Percentiles rank a stretch among this genome's conserved stretches.
phyloP scores from a whole-genome alignment of 2,329 filamentous ascomycete genomes.

The Cordyceps farinosa region DNA sequence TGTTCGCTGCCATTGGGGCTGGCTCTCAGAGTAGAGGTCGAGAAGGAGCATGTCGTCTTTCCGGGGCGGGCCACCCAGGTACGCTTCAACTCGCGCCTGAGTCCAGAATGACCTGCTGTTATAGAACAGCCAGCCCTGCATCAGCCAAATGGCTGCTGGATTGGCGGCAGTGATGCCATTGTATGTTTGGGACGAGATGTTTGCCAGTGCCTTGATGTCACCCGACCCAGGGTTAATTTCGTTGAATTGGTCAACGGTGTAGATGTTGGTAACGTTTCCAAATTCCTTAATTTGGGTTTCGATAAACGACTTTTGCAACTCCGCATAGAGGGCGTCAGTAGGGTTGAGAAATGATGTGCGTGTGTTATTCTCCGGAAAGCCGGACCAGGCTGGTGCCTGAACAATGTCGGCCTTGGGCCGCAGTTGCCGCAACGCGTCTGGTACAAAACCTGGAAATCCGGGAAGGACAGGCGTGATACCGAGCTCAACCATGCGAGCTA shows the following conservation, averaged over 20 bases:
- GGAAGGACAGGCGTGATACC: constrained; percentile 51
- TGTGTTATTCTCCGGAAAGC: constrained; percentile 32
- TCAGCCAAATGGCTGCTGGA: constrained; percentile 47
- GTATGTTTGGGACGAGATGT: constrained; percentile 36
- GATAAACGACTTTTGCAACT: constrained; percentile 44
- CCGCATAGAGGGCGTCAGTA: constrained; percentile 38
- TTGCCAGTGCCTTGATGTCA: constrained; percentile 1
- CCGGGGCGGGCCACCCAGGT: constrained; percentile 42
- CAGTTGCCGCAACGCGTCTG: constrained; percentile 35
- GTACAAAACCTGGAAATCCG: constrained; percentile 49
- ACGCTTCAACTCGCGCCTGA: constrained; percentile 43
- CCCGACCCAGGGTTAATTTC: constrained; percentile 35
- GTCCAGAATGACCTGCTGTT: constrained; percentile 43
- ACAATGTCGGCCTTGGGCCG: constrained; percentile 41
- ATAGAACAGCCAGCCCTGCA: constrained; percentile 51
- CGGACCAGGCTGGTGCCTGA: constrained; percentile 29
- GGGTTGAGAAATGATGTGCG: constrained; percentile 47
- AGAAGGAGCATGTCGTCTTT: constrained; percentile 47
- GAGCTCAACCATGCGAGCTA: constrained; percentile 47
- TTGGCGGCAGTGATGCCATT: constrained; percentile 45
- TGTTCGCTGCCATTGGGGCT: constrained; percentile 49
- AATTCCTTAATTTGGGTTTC: constrained; percentile 42
- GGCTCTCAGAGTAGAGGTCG: constrained; percentile 47
- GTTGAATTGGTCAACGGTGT: constrained; percentile 51
- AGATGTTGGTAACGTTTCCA: constrained; percentile 46